Evolutionary conservation across 2,329 filamentous ascomycete species (phyloP), one percentile per base, ranked within the genome.

Genomic region (Pestalotiopsis sp.): DNA sequence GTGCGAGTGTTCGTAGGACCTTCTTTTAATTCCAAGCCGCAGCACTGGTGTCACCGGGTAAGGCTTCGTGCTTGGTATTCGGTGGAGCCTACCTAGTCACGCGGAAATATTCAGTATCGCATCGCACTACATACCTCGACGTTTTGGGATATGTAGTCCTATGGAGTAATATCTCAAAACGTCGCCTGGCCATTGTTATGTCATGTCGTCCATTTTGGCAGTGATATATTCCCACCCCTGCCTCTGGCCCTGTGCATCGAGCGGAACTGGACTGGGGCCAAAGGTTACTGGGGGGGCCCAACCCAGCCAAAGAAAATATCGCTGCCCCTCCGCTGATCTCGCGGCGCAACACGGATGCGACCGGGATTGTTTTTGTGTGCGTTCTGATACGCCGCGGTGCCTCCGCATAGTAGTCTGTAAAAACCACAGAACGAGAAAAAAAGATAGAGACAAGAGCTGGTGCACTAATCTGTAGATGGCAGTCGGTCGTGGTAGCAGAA

Each of bases 301-400:
- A 14, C 41, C 7, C 41, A 14, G 17, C 17, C 7, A 52, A 17
- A 13, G 17, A 45, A 45, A 45, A 45, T 13, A 17, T 45, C 41
- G 41, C 45, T 52, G 45, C 45, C 45, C 45, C 45, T 52, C 45
- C n/a, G 45, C n/a, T 52, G 45, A 52, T 52, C 45, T 52, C 31
- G 31, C 31, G 31, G 31, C 31, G 31, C 31, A 36, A 36, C 31
- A 36, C 31, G 31, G 31, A 9, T 36, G 31, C 31, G 31, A 45
- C 23, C 63, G 49, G 11, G 27, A 57, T 58, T 57, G 63, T 45
- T 23, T 49, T 66, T 66, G 13, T n/a, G 45, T 23, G n/a, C 25
- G 25, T 36, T 58, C 49, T 66, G 63, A 66, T 66, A 65, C 61
- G 45, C 62, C 63, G 36, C 45, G 40, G 13, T 62, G 38, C 25